Base-by-base conservation (phyloP, 2,329 filamentous ascomycete species). In the Trichoderma brevicompactum region DNA sequence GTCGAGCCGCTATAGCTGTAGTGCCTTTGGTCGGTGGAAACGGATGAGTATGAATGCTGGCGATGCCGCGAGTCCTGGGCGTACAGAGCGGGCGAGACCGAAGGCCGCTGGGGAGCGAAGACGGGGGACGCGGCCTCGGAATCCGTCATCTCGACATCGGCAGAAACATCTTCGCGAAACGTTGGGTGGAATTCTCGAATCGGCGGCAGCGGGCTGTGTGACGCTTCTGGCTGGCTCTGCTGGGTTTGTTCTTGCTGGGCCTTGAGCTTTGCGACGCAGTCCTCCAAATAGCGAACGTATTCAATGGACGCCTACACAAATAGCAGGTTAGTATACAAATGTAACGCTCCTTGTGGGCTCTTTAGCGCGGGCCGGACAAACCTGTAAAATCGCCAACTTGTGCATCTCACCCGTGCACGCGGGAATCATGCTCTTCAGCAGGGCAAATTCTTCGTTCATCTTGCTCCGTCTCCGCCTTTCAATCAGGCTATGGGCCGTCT, bases 341-440 rank as follows among this genome's bases (percentile, higher is more conserved):
- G 23, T 38, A 53, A 19, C 23, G 23, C 23, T 28, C 23, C 23
- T 5, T 41, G 38, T 36, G 32, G 17, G 32, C 28, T 46, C 23
- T 23, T 28, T 17, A 12, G 34, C 34, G 46, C 7, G 15, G 15
- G 6, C 17, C 3, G 41, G 44, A n/a, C 84, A 69, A 76, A 96
- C 94, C 87, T 97, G 93, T 58, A 98, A 80, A 71, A 98, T 97
- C 15, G 94, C 93, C 65, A 98, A 81, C 79, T 99, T 99, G 78
- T 98, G 95, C 95, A 98, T 98, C 74, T 98, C 94, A 7, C 93
- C 94, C n/a, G 86, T 88, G 77, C 95, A 98, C 2, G 95, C 94
- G 0, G 95, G 95, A 65, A 98, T 96, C 91, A 99, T 93, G 72
- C 90, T 87, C 79, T 98, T 98, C 69, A 98, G 80, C 15, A 96